These are phyloP conservation scores for Eimeria praecox DNA, from an alignment of 169 alveolate species.

Conservation along the genomic window DNA sequence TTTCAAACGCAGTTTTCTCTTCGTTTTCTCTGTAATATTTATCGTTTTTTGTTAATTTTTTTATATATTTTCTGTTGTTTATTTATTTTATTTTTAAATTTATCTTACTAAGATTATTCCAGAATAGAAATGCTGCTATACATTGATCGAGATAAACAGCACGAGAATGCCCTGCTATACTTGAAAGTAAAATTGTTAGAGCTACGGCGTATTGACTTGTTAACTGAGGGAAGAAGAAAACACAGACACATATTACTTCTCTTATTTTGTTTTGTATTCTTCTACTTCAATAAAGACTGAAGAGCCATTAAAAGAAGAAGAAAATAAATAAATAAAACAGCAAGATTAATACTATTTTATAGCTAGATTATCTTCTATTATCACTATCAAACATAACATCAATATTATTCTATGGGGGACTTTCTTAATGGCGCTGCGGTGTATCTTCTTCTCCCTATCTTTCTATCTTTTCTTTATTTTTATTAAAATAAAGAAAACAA, in stretches of 20 bases:
- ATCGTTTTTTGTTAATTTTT: too few species aligned
- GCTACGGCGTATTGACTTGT: constrained; percentile 74
- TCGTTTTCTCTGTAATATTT: too few species aligned
- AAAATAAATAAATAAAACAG: background rate
- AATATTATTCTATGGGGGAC: too few species aligned
- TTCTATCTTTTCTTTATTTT: too few species aligned
- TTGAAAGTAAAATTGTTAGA: constrained; percentile 53
- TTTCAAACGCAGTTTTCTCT: too few species aligned
- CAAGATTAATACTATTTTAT: background rate
- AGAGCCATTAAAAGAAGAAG: background rate
- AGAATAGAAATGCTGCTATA: constrained; percentile 55
- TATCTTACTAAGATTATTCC: constrained; percentile 71
- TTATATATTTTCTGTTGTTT: background rate
- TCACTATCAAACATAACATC: too few species aligned
- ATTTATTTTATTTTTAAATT: too few species aligned
- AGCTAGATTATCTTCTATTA: too few species aligned
- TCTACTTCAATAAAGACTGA: background rate
- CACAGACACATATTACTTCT: background rate
- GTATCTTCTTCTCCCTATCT: too few species aligned
- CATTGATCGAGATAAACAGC: constrained; percentile 66
- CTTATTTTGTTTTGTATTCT: too few species aligned
- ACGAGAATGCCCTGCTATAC: constrained; percentile 74
- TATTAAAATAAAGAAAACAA: too few species aligned
- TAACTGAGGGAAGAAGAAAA: constrained; percentile 15
- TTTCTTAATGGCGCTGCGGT: too few species aligned